Evolutionary conservation across 371 early-diverging fungal species (phyloP).

Genomic region (Blakeslea trispora): DNA sequence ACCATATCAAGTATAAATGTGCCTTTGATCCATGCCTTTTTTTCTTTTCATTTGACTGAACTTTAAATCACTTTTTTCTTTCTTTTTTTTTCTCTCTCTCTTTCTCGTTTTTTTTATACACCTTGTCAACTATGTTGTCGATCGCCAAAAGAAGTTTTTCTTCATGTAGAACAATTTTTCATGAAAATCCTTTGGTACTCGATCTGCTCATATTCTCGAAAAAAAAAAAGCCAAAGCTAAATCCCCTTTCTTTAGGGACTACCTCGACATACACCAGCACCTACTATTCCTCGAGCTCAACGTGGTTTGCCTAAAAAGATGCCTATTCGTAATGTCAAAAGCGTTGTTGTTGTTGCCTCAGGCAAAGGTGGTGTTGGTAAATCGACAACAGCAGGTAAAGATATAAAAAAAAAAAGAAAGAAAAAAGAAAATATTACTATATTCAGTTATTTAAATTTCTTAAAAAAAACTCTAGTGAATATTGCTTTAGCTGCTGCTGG

Average conservation of each 20-base stretch:
- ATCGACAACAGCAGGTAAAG: slow-evolving; percentile 79
- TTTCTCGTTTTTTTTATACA: neutral
- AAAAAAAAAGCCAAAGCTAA: neutral
- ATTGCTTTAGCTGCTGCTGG: slow-evolving; percentile 74
- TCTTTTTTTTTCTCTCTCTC: slow-evolving; percentile 1
- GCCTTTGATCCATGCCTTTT: too few species aligned
- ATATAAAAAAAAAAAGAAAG: neutral
- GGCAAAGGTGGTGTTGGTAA: slow-evolving; percentile 94
- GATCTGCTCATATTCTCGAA: neutral
- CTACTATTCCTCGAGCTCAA: slow-evolving; percentile 61
- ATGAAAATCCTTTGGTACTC: slow-evolving; percentile 64
- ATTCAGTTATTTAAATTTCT: too few species aligned
- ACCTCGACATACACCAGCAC: slow-evolving; percentile 39
- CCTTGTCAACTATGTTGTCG: slow-evolving; percentile 6
- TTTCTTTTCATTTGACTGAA: neutral
- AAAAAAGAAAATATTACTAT: slow-evolving; percentile 1
- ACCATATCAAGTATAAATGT: too few species aligned
- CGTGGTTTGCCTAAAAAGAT: slow-evolving; percentile 69
- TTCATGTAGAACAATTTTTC: slow-evolving; percentile 33
- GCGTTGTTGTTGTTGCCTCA: slow-evolving; percentile 81
- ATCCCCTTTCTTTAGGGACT: slow-evolving; percentile 28
- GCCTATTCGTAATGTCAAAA: slow-evolving; percentile 68
- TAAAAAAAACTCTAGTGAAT: slow-evolving; percentile 58
- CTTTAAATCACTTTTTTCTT: neutral
- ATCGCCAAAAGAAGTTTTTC: slow-evolving; percentile 41